Evolutionary conservation across 2,329 filamentous ascomycete genomes (phyloP).

Genomic region (Calonectria henricotiae): DNA sequence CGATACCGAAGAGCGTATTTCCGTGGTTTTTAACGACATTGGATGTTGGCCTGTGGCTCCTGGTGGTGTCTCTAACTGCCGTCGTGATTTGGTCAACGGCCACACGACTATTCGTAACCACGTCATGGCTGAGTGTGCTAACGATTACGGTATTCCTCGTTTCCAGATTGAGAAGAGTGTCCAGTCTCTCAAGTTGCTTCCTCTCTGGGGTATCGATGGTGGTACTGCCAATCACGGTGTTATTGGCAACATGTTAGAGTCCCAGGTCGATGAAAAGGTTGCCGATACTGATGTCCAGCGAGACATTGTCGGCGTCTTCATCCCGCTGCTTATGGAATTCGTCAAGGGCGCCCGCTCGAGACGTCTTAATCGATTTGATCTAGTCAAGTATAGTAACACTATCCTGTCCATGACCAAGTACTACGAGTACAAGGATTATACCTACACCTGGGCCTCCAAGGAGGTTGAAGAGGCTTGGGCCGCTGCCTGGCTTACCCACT

Average conservation of each 20-base stretch:
- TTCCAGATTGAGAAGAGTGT: conserved; percentile 48
- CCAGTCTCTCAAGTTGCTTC: conserved; percentile 43
- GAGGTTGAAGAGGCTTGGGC: conserved; percentile 39
- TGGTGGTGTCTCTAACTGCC: conserved; percentile 45
- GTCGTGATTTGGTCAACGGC: conserved; percentile 45
- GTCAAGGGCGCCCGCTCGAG: conserved; percentile 44
- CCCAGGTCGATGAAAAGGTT: conserved; percentile 44
- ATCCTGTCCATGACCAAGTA: conserved; percentile 45
- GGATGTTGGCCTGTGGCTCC: conserved; percentile 45
- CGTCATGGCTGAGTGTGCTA: conserved; percentile 44
- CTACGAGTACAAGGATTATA: conserved; percentile 44
- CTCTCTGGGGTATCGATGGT: conserved; percentile 45
- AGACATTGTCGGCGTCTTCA: conserved; percentile 36
- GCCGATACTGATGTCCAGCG: conserved; percentile 34
- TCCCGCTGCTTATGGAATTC: conserved; percentile 43
- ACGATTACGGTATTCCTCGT: conserved; percentile 44
- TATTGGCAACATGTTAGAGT: conserved; percentile 42
- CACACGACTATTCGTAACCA: conserved; percentile 45
- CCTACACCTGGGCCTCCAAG: conserved; percentile 41
- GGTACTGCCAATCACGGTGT: conserved; percentile 44
- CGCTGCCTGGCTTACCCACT: conserved; percentile 39
- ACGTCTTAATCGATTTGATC: conserved; percentile 35
- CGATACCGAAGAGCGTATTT: conserved; percentile 41
- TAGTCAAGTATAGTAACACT: conserved; percentile 43
- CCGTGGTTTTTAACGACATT: conserved; percentile 44